Percentiles rank a stretch among this genome's conserved stretches.
Evolutionary conservation across 2,329 filamentous ascomycete genomes (phyloP).

Genomic region (Metarhizium anisopliae): DNA sequence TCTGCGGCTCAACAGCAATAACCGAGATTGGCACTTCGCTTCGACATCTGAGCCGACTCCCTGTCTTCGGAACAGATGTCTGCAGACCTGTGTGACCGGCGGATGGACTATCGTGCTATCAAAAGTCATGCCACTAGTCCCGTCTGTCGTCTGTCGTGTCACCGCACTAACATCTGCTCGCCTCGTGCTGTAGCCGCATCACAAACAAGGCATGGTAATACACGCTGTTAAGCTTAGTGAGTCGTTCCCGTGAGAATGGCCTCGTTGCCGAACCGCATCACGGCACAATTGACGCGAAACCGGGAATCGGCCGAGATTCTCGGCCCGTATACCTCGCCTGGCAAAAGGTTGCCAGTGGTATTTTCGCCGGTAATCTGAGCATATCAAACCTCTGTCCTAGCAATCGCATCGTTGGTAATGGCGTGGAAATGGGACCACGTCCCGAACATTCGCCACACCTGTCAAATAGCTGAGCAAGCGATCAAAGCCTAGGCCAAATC

Average conservation of each 20-base stretch:
- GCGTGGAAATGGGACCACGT: constrained; percentile 79
- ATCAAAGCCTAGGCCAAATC: constrained; percentile 87
- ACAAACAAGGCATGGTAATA: background rate
- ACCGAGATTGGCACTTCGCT: constrained; percentile 1
- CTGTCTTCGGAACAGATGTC: background rate
- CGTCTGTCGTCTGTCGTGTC: background rate
- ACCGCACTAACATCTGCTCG: constrained; percentile 1
- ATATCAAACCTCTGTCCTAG: constrained; percentile 18
- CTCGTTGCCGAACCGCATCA: background rate
- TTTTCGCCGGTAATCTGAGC: background rate
- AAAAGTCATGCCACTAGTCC: background rate
- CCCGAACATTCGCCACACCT: constrained; percentile 72
- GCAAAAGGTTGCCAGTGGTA: background rate
- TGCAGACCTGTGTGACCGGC: background rate
- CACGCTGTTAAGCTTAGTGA: background rate
- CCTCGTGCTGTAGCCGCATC: background rate
- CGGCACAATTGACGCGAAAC: background rate
- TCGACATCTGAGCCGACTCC: background rate
- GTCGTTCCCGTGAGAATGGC: background rate
- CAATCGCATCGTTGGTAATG: constrained; percentile 57
- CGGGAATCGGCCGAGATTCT: background rate
- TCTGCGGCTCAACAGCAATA: background rate
- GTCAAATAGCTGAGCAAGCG: constrained; percentile 75
- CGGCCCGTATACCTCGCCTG: constrained; percentile 1
- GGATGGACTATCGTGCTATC: background rate